Evolutionary conservation across 2,329 filamentous ascomycete genomes (phyloP).

Genomic region (Xylaria sp.): DNA sequence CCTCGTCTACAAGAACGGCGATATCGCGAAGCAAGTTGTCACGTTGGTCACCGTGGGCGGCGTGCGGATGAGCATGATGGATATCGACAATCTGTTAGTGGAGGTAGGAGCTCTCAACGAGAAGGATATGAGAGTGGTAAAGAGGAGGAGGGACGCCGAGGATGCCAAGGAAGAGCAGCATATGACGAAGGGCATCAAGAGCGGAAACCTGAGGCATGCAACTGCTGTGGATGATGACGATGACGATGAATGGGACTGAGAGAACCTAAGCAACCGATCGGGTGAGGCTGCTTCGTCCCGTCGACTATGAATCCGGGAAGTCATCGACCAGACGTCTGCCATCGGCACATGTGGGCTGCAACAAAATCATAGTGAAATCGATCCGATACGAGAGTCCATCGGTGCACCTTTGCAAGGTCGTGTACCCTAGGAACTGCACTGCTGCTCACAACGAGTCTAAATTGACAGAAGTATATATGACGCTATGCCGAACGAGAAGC

Average conservation of each 20-base stretch:
- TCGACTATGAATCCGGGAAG: neutral
- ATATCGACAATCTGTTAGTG: slow-evolving; percentile 80
- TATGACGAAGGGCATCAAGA: slow-evolving; percentile 54
- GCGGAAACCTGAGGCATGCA: slow-evolving; percentile 51
- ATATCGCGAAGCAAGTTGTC: slow-evolving; percentile 91
- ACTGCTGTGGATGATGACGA: slow-evolving; percentile 47
- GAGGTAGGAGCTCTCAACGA: slow-evolving; percentile 79
- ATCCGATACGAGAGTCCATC: neutral
- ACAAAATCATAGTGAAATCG: slow-evolving; percentile 3
- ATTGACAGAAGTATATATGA: no score
- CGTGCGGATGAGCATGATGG: slow-evolving; percentile 67
- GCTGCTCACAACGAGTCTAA: neutral
- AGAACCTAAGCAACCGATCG: neutral
- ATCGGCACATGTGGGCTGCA: neutral
- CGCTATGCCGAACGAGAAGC: no score
- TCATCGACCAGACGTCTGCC: no score
- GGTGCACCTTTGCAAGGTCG: neutral
- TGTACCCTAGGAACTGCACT: neutral
- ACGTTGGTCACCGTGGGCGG: slow-evolving; percentile 82
- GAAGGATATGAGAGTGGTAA: slow-evolving; percentile 76
- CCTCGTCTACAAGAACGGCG: slow-evolving; percentile 86
- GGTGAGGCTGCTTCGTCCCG: neutral
- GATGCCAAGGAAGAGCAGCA: slow-evolving; percentile 63
- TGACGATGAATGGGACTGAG: slow-evolving; percentile 66
- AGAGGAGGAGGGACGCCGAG: slow-evolving; percentile 61